Evolutionary conservation across 768 basidiomycete species (phyloP).

Genomic region (Boletus rubescentipes): DNA sequence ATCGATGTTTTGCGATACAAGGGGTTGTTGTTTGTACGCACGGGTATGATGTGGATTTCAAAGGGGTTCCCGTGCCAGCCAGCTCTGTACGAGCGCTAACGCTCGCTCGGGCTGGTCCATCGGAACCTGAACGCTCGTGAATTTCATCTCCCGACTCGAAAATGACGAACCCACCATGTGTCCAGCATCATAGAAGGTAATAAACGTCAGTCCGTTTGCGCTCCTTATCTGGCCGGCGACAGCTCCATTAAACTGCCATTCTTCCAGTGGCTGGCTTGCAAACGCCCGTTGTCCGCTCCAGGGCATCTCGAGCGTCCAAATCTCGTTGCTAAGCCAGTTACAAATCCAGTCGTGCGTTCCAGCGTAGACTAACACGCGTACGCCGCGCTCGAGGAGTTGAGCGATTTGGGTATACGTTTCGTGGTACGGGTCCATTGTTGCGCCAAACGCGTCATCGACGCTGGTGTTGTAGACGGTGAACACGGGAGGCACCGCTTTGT

Average conservation of each 20-base stretch:
- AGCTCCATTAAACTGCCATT: conserved; percentile 53
- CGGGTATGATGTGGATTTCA: not conserved
- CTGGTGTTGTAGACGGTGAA: conserved; percentile 37
- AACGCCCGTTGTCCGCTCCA: conserved; percentile 63
- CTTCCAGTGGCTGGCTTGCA: conserved; percentile 41
- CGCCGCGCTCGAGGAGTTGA: conserved; percentile 64
- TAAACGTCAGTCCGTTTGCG: conserved; percentile 63
- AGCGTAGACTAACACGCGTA: conserved; percentile 67
- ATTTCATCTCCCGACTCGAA: not conserved
- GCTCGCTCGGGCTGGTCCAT: conserved; percentile 57
- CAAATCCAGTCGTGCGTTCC: conserved; percentile 76
- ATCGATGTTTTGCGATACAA: not conserved
- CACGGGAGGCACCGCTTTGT: conserved; percentile 37
- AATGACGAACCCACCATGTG: conserved; percentile 56
- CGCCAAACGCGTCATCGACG: conserved; percentile 47
- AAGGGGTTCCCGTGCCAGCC: conserved; percentile 33
- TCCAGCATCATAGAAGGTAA: conserved; percentile 65
- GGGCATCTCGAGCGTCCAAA: conserved; percentile 67
- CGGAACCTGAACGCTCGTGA: conserved; percentile 40
- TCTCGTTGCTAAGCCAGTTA: conserved; percentile 70
- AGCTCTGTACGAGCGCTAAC: conserved; percentile 45
- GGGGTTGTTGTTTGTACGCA: no score
- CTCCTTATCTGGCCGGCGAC: conserved; percentile 56
- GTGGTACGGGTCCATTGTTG: conserved; percentile 39
- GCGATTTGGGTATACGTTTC: conserved; percentile 33